A percentile compares a stretch with the other conserved stretches of the same genome.
These are phyloP conservation scores for Benincasa hispida DNA, from an alignment of 306 rosid species.

Conservation along the genomic window DNA sequence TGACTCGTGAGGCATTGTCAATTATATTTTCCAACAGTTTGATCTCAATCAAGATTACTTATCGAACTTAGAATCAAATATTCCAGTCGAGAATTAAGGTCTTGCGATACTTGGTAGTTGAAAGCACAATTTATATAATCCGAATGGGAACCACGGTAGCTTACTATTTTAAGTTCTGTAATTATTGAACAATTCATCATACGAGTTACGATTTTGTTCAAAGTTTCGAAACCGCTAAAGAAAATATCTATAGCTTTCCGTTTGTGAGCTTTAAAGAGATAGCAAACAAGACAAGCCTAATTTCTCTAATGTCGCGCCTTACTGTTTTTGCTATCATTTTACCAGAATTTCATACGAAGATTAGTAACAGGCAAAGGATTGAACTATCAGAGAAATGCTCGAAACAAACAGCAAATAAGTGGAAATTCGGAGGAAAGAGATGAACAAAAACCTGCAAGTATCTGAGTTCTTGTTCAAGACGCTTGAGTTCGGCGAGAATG, in stretches of 20 bases:
- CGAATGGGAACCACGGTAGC: not conserved
- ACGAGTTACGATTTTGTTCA: not conserved
- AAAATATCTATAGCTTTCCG: not conserved
- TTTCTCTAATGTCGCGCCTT: not conserved
- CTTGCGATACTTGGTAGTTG: not conserved
- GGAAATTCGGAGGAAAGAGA: not conserved
- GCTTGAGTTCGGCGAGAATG: conserved; percentile 64
- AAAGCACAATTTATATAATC: not conserved
- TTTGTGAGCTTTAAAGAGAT: not conserved
- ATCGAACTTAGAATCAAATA: not conserved
- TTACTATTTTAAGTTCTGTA: not conserved
- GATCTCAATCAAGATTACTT: not conserved
- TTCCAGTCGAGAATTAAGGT: not conserved
- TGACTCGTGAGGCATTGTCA: not conserved
- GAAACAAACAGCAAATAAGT: not conserved
- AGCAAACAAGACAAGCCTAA: not conserved
- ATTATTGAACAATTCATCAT: not conserved
- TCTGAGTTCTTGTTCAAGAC: conserved; percentile 58
- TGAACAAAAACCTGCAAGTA: conserved; percentile 42
- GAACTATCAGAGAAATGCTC: not conserved
- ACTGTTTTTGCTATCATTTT: not conserved
- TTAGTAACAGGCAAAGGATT: not conserved
- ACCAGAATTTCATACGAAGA: not conserved
- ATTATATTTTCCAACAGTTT: not conserved
- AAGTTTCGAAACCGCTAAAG: not conserved